Evolutionary conservation across 257 asterid species (phyloP), one percentile per base, ranked within the genome.

Genomic region (Solanum etuberosum): DNA sequence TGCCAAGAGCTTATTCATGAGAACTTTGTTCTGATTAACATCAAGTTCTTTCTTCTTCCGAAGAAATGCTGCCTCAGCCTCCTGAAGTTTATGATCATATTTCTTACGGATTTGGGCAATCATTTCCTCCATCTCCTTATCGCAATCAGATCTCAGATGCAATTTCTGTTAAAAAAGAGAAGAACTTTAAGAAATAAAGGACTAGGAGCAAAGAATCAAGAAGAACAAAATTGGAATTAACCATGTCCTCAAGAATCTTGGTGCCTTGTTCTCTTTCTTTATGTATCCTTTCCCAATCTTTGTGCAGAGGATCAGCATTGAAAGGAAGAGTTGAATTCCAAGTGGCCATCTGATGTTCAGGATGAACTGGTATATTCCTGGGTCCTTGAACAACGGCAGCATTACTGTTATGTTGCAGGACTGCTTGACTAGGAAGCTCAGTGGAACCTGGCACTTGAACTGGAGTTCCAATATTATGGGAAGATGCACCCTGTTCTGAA

Each of bases 81-180:
- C 94, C 89, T 88, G 89, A 76, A 83, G 70, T 89, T 93, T 96
- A 89, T 88, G 88, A 61, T 91, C 89, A 34, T 93, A 95, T 80
- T 93, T 92, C 10, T 35, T 83, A 34, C 87, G 92, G 78, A 95
- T 86, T 91, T 92, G 90, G 86, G 92, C 90, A 83, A 86, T 32
- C 87, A 85, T 43, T 89, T 94, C 95, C 86, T 78, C 89, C 15
- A 94, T 88, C 93, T 94, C 96, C 92, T 91, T 95, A 87, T 89
- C 94, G 84, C 91, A 89, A 23, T 93, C 95, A 78, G 94, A 91
- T 87, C 89, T 87, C 88, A 93, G 85, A 83, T 11, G 88, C 67
- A 70, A 84, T 25, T 89, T 89, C 99, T 96, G 94, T 76, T 86
- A 67, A 90, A 89, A 81, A 21, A n/a, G 14, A 65, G 80, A 87